phyloP scores from a whole-genome alignment of 768 basidiomycete species.

The Leccinum rimulosum region DNA sequence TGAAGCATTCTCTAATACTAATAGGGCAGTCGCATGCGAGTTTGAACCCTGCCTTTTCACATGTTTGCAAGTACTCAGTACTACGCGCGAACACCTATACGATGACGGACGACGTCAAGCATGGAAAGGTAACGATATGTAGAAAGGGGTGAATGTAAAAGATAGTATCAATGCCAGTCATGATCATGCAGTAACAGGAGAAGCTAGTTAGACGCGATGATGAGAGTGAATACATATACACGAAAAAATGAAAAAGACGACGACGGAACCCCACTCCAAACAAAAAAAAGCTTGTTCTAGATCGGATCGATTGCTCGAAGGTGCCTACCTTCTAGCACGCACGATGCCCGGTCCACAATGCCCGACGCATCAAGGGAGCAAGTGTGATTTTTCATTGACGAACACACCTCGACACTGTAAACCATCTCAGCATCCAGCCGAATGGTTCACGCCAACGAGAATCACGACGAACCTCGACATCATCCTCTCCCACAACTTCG shows the following conservation, averaged over 20 bases:
- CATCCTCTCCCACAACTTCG: slow-evolving; percentile 1
- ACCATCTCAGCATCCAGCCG: background rate
- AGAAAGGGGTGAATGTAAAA: background rate
- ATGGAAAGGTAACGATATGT: background rate
- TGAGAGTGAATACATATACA: background rate
- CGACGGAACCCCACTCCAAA: background rate
- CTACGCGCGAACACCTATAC: slow-evolving; percentile 1
- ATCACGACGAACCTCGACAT: slow-evolving; percentile 8
- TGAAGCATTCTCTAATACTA: background rate
- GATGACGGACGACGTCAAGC: slow-evolving; percentile 1
- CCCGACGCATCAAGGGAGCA: slow-evolving; percentile 19
- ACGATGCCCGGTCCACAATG: background rate
- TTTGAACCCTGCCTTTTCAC: background rate
- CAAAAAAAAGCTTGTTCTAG: too few relatives aligned
- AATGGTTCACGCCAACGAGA: background rate
- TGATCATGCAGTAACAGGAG: background rate
- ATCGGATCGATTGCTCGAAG: too few relatives aligned
- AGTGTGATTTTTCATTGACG: slow-evolving; percentile 25
- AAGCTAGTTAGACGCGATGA: background rate
- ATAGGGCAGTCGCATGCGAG: background rate
- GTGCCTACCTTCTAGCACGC: background rate
- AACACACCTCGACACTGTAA: slow-evolving; percentile 4
- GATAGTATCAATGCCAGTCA: slow-evolving; percentile 6
- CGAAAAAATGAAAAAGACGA: background rate
- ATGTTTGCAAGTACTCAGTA: slow-evolving; percentile 15